Evolutionary conservation across 768 basidiomycete species (phyloP).

Genomic region (Pulveroboletus sp.): DNA sequence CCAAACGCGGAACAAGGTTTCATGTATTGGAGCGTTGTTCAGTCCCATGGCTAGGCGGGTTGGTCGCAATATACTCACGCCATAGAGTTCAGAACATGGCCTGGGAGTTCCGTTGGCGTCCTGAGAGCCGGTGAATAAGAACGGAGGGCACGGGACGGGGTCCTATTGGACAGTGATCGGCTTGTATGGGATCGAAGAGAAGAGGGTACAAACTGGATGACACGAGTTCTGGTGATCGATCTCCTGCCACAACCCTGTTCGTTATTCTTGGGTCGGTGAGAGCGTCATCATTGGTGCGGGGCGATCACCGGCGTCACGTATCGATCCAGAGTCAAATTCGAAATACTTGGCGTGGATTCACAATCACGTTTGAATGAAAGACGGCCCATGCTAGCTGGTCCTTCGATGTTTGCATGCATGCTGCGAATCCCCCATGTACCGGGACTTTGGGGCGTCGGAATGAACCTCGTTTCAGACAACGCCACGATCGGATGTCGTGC

Average conservation of each 20-base stretch:
- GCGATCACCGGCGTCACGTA: constrained; percentile 8
- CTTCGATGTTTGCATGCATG: too few species aligned
- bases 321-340: not conserved
- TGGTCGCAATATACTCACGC: constrained; percentile 22
- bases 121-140: constrained; percentile 16
- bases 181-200: constrained; percentile 2
- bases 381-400: not conserved
- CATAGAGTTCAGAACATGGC: constrained; percentile 8
- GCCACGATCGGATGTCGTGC: constrained; percentile 14
- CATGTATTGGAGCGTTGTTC: not conserved
- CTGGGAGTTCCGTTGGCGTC: constrained; percentile 21
- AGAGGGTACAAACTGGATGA: not conserved
- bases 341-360: too few species aligned
- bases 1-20: constrained; percentile 22
- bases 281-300: constrained; percentile 6
- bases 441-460: not conserved
- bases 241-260: not conserved
- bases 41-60: constrained; percentile 3
- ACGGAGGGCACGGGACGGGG: not conserved
- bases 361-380: too few species aligned
- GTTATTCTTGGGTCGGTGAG: constrained; percentile 7
- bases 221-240: constrained; percentile 6
- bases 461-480: constrained; percentile 8
- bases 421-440: constrained; percentile 2
- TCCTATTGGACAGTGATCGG: constrained; percentile 6